phyloP scores from a whole-genome alignment of 805 yeast genomes.

The Starmerella apis region DNA sequence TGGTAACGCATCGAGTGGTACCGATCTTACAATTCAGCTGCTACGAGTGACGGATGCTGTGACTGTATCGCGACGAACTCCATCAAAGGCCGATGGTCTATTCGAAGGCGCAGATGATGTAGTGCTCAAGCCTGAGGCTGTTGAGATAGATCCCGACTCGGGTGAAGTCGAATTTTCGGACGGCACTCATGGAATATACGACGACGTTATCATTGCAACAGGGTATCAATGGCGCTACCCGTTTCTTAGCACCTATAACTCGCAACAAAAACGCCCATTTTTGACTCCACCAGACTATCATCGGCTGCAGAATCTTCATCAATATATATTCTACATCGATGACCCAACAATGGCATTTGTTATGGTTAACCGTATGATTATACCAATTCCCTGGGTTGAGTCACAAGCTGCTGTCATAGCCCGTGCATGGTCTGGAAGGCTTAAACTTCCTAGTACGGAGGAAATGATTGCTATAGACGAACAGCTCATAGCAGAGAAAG shows the following conservation, averaged over 20 bases:
- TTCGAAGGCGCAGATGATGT: constrained; percentile 29
- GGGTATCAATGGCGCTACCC: constrained; percentile 65
- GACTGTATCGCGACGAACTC: constrained; percentile 40
- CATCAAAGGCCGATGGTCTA: constrained; percentile 33
- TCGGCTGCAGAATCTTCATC: constrained; percentile 45
- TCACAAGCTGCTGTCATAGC: constrained; percentile 58
- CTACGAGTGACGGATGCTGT: constrained; percentile 37
- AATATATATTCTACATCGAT: constrained; percentile 45
- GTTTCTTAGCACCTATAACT: constrained; percentile 33
- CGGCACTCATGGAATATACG: constrained; percentile 42
- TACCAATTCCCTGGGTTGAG: constrained; percentile 33
- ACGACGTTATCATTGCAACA: constrained; percentile 56
- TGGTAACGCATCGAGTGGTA: constrained; percentile 69
- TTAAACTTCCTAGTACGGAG: constrained; percentile 40
- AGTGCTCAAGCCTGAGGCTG: constrained; percentile 22
- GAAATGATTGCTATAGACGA: constrained; percentile 39
- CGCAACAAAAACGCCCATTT: constrained; percentile 15
- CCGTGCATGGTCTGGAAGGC: constrained; percentile 47
- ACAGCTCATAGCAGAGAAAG: constrained; percentile 35
- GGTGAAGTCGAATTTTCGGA: constrained; percentile 38
- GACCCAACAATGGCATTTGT: constrained; percentile 58
- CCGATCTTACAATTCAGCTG: constrained; percentile 57
- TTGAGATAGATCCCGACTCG: constrained; percentile 31
- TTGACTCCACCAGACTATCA: constrained; percentile 34
- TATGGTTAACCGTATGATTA: constrained; percentile 36